These are phyloP conservation scores for Apium graveolens DNA, from an alignment of 129 eudicot genomes.

Conservation along the genomic window DNA sequence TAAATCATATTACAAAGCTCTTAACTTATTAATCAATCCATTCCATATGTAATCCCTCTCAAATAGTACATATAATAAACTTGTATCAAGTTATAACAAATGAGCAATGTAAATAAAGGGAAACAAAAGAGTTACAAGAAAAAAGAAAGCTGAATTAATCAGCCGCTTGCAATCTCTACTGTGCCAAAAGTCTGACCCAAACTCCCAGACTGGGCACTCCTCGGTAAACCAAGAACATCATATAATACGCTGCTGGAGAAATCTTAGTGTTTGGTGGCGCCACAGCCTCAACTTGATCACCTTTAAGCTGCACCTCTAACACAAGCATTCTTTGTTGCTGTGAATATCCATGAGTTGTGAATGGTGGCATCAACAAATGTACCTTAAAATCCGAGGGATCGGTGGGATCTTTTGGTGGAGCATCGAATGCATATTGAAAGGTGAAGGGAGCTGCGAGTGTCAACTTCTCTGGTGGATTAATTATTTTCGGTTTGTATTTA, in stretches of 20 bases:
- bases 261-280: constrained; percentile 11
- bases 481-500: constrained; percentile 20
- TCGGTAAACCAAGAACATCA: constrained; percentile 9
- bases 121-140: neutral
- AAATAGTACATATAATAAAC: neutral
- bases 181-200: neutral
- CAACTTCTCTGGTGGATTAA: neutral
- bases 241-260: constrained; percentile 23
- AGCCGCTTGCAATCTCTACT: neutral
- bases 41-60: neutral
- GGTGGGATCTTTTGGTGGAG: neutral
- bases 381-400: neutral
- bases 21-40: neutral
- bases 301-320: neutral
- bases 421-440: neutral
- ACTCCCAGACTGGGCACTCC: constrained; percentile 20
- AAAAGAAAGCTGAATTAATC: neutral
- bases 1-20: neutral
- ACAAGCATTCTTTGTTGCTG: constrained; percentile 23
- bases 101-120: neutral
- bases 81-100: neutral
- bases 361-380: constrained; percentile 20
- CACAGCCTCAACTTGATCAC: neutral
- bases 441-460: constrained; percentile 26
- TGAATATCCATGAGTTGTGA: constrained; percentile 28